Base-by-base conservation (phyloP, 1,284 basidiomycete species). In the Malassezia obtusa region DNA sequence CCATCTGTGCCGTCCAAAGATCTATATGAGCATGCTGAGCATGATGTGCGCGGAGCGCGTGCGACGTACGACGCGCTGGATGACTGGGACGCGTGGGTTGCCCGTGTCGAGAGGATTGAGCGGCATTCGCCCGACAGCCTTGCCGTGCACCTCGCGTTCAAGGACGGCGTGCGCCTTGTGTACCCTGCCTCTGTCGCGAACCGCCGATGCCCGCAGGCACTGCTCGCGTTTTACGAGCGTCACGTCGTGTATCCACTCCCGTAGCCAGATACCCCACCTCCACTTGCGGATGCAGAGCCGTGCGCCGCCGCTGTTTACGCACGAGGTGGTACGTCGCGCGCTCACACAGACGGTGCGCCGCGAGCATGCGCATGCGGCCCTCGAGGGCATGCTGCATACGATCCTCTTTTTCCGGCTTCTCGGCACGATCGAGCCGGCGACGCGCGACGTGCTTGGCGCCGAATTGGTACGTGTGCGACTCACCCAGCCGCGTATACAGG, bases 371-470 rank as follows among this genome's bases (percentile, higher is more conserved):
- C 32, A 31, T 14, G 30, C n/a, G 12, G 48, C 47, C 14, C 10
- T 56, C 6, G 15, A 32, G 14, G 47, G 41, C 30, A 32, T 56
- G 30, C 24, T 56, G 28, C 53, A 56, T 24, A 45, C 49, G 15
- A 40, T 56, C 28, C 40, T 43, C 21, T 56, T 56, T 19, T 33
- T 47, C 22, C 53, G 53, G 25, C 24, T 56, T 9, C 37, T 56
- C 12, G 53, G 53, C 15, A 31, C 45, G 12, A 24, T 56, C 4
- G 7, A 35, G 21, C 53, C 53, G 8, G 19, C 19, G 21, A 50
- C 48, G 14, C n/a, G 25, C 17, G 14, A 21, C 4, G 35, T 56
- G n/a, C 21, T 22, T 17, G 48, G 28, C 11, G 36, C 35, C 4
- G 43, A 46, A 33, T 15, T 50, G 21, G 52, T 53, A 19, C 39